A percentile compares a stretch with the other conserved stretches of the same genome.
Conservation (phyloP, 176 grass and related monocot species). For the Musa itinerans region DNA sequence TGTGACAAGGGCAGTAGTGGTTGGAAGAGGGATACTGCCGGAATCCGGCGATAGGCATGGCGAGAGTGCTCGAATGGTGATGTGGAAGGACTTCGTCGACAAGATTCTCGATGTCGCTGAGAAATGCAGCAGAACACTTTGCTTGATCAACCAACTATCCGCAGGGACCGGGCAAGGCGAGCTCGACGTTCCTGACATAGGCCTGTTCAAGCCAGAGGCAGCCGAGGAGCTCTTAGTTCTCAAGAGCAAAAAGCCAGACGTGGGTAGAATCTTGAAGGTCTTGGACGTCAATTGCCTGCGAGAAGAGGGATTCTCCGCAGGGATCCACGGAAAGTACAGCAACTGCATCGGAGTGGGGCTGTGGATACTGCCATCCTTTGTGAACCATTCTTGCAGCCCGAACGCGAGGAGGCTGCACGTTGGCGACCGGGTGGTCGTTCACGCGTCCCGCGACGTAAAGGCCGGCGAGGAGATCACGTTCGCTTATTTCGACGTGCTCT, state of each 20-base stretch:
- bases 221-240: constrained; percentile 3
- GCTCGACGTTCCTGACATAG: constrained; percentile 37
- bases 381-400: constrained; percentile 81
- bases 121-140: constrained; percentile 40
- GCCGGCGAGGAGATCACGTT: constrained; percentile 68
- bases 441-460: constrained; percentile 81
- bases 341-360: constrained; percentile 57
- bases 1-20: constrained; percentile 53
- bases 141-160: constrained; percentile 51
- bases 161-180: constrained; percentile 42
- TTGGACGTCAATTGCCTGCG: constrained; percentile 82
- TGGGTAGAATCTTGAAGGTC: constrained; percentile 57
- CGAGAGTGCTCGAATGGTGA: constrained; percentile 57
- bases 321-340: constrained; percentile 35
- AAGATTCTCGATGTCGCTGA: constrained; percentile 57
- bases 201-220: constrained; percentile 31
- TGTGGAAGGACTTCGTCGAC: constrained; percentile 88
- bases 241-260: constrained; percentile 20
- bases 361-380: constrained; percentile 74
- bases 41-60: constrained; percentile 18
- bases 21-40: constrained; percentile 55
- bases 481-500: constrained; percentile 80
- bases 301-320: constrained; percentile 39
- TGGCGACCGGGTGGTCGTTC: constrained; percentile 52
- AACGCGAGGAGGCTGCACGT: constrained; percentile 60